Percentiles rank a stretch among this genome's conserved stretches.
These are phyloP conservation scores for Xylaria sp. DNA, from an alignment of 2,329 filamentous ascomycete species.

Conservation along the genomic window DNA sequence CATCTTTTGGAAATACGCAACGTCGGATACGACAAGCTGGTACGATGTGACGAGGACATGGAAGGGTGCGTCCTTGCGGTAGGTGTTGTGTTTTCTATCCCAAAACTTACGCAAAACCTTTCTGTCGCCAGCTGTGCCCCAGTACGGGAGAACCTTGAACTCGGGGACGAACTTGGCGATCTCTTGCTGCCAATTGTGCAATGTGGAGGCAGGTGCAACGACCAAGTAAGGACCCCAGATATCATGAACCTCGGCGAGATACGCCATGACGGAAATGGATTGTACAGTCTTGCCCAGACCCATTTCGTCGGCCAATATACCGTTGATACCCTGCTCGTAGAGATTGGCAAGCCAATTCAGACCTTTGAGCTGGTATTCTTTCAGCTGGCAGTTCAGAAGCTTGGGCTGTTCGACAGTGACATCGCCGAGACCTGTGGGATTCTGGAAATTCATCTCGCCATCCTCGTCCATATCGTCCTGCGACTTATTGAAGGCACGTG, in stretches of 20 bases:
- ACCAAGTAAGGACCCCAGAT: constrained; percentile 99
- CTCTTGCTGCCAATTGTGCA: constrained; percentile 99
- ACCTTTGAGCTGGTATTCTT: constrained; percentile 98
- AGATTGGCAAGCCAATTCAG: constrained; percentile 99
- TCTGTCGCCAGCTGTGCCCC: constrained; percentile 92
- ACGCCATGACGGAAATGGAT: constrained; percentile 99
- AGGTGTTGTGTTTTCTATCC: constrained; percentile 97
- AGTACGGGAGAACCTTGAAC: constrained; percentile 96
- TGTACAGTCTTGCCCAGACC: constrained; percentile 99
- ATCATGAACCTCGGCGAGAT: constrained; percentile 95
- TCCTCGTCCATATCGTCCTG: constrained; percentile 82
- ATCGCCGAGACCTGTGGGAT: constrained; percentile 92
- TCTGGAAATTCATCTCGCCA: constrained; percentile 99
- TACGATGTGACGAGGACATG: constrained; percentile 98
- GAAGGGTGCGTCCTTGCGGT: constrained; percentile 91
- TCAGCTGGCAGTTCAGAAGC: constrained; percentile 91
- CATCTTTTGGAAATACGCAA: constrained; percentile 98
- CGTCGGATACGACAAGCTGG: constrained; percentile 94
- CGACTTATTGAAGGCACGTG: constrained; percentile 88
- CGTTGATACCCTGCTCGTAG: constrained; percentile 99
- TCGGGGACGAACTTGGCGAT: constrained; percentile 94
- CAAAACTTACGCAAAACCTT: constrained; percentile 98
- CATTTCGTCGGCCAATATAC: constrained; percentile 99
- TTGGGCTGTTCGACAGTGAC: constrained; percentile 95
- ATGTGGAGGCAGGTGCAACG: constrained; percentile 92